Evolutionary conservation across 768 basidiomycete species (phyloP).

Genomic region (Tephrocybe sp.): DNA sequence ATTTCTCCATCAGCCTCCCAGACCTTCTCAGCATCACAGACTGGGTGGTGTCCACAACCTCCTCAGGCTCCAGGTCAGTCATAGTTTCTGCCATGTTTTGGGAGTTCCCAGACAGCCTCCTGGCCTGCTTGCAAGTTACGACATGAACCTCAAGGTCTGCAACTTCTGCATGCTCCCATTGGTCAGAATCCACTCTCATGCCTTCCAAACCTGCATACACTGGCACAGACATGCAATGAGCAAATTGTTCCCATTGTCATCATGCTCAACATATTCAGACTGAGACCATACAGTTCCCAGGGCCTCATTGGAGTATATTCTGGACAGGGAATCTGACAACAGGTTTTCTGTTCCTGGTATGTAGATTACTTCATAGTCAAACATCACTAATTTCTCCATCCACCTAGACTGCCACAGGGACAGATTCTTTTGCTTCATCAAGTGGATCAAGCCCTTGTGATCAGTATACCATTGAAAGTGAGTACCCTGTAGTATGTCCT

Average conservation of each 20-base stretch:
- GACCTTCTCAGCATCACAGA: no score
- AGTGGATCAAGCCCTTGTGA: not conserved
- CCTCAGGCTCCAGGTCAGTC: no score
- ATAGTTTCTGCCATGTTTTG: slow-evolving; percentile 15
- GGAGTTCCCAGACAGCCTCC: slow-evolving; percentile 10
- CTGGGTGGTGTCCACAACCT: no score
- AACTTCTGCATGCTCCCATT: no score
- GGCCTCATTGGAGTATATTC: not conserved
- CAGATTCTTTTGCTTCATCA: not conserved
- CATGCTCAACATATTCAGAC: not conserved
- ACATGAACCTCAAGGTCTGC: no score
- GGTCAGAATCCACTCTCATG: not conserved
- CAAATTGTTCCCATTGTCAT: not conserved
- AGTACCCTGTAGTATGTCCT: no score
- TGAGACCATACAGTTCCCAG: not conserved
- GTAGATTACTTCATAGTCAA: not conserved
- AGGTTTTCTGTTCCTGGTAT: not conserved
- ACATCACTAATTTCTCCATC: not conserved
- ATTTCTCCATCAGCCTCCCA: no score
- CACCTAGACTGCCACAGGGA: not conserved
- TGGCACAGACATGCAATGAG: not conserved
- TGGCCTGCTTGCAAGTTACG: no score
- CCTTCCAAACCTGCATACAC: not conserved
- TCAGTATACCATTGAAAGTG: not conserved
- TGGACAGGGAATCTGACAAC: not conserved